phyloP scores from a whole-genome alignment of 176 grass and related monocot species.

The Musa troglodytarum region DNA sequence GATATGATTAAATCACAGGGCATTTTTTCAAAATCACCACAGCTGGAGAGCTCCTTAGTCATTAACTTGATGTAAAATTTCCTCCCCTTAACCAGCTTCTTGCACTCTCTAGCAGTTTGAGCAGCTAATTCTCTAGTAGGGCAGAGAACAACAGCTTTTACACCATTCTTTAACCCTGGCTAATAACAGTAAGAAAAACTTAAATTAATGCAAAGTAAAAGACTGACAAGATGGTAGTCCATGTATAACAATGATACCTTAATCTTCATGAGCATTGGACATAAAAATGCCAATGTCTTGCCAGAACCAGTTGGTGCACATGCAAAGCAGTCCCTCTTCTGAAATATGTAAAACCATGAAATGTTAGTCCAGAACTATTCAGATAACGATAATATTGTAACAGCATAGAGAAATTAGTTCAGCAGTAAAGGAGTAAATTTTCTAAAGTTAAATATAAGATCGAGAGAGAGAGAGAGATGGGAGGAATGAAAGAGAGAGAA shows the following conservation, averaged over 20 bases:
- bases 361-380: not conserved
- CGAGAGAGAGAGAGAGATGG: not conserved
- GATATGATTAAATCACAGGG: slow-evolving; percentile 81
- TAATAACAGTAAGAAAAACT: slow-evolving; percentile 36
- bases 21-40: slow-evolving; percentile 88
- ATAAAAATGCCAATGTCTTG: slow-evolving; percentile 89
- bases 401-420: not conserved
- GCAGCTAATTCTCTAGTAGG: slow-evolving; percentile 88
- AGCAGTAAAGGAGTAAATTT: too few species aligned
- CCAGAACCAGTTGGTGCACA: slow-evolving; percentile 98
- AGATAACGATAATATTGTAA: not conserved
- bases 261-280: slow-evolving; percentile 80
- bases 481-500: slow-evolving; percentile 8
- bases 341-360: slow-evolving; percentile 12
- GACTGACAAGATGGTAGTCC: slow-evolving; percentile 8
- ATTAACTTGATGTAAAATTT: slow-evolving; percentile 91
- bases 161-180: slow-evolving; percentile 86
- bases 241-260: slow-evolving; percentile 49
- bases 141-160: slow-evolving; percentile 79
- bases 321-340: slow-evolving; percentile 93
- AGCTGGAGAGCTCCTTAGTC: slow-evolving; percentile 85
- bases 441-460: not conserved
- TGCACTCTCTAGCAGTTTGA: slow-evolving; percentile 90
- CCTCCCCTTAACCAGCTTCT: slow-evolving; percentile 62
- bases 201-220: not conserved